phyloP scores from a whole-genome alignment of 306 rosid species.

The Cicer cuneatum region DNA sequence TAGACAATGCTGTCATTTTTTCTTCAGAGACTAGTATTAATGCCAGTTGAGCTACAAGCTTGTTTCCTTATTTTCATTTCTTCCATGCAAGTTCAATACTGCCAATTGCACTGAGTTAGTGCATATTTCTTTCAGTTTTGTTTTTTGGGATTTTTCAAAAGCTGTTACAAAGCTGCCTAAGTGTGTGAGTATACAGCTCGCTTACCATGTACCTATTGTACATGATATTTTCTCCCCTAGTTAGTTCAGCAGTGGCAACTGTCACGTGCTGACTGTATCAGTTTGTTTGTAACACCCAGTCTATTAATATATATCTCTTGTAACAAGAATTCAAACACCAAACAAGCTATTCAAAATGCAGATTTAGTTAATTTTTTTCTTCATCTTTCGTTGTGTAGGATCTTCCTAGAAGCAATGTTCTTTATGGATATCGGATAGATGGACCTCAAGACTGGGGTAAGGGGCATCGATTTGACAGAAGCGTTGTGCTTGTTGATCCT shows the following conservation, averaged over 20 bases:
- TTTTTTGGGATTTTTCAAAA: not conserved
- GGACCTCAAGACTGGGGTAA: slow-evolving; percentile 81
- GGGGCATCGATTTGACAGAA: slow-evolving; percentile 91
- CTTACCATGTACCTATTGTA: not conserved
- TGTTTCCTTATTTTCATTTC: slow-evolving; percentile 7
- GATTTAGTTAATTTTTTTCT: slow-evolving; percentile 12
- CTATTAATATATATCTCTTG: not conserved
- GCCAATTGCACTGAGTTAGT: not conserved
- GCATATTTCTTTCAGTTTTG: not conserved
- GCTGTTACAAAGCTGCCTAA: not conserved
- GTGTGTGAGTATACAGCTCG: not conserved
- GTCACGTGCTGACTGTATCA: not conserved
- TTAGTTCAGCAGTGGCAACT: not conserved
- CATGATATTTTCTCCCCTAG: not conserved
- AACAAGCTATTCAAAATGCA: not conserved
- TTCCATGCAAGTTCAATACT: slow-evolving; percentile 31
- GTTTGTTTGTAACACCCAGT: not conserved
- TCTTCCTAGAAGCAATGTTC: slow-evolving; percentile 76
- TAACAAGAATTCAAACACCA: slow-evolving; percentile 1
- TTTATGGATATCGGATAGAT: slow-evolving; percentile 81
- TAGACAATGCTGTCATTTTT: not conserved
- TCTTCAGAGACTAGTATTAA: not conserved
- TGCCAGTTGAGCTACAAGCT: slow-evolving; percentile 18
- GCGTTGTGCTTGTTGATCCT: slow-evolving; percentile 84
- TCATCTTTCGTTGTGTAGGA: slow-evolving; percentile 56